phyloP scores from a whole-genome alignment of 192 early-diverging fungal species.

The Dimargaris xerosporica region DNA sequence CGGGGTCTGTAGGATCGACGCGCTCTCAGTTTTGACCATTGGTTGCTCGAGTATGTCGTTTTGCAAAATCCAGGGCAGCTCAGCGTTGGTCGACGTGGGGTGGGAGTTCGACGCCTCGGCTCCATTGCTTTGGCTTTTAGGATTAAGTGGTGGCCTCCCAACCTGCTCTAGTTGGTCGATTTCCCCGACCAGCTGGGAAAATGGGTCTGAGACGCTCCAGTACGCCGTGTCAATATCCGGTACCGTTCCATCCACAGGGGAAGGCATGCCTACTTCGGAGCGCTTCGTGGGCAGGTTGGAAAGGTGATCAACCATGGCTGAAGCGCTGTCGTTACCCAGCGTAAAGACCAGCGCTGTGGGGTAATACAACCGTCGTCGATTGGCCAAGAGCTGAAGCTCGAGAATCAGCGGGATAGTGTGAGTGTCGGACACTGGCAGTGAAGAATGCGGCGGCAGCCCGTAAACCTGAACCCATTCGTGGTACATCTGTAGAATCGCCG shows the following conservation, averaged over 20 bases:
- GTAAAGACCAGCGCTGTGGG: background rate
- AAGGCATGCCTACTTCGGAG: background rate
- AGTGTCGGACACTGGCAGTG: background rate
- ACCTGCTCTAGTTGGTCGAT: background rate
- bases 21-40: too few relatives aligned
- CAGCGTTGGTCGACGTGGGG: too few relatives aligned
- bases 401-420: background rate
- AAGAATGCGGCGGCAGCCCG: background rate
- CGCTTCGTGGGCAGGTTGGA: background rate
- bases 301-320: background rate
- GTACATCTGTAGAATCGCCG: background rate
- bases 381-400: background rate
- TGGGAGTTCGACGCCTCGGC: too few relatives aligned
- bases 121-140: too few relatives aligned
- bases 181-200: background rate
- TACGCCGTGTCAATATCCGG: background rate
- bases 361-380: background rate
- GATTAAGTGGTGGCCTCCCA: background rate
- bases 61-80: too few relatives aligned
- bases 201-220: background rate
- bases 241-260: background rate
- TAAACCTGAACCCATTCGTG: background rate
- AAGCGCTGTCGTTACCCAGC: background rate
- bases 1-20: too few relatives aligned
- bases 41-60: too few relatives aligned